Percentiles rank a stretch among this genome's conserved stretches.
Evolutionary conservation across 2,329 filamentous ascomycete species (phyloP).

Genomic region (Exophiala oligosperma): DNA sequence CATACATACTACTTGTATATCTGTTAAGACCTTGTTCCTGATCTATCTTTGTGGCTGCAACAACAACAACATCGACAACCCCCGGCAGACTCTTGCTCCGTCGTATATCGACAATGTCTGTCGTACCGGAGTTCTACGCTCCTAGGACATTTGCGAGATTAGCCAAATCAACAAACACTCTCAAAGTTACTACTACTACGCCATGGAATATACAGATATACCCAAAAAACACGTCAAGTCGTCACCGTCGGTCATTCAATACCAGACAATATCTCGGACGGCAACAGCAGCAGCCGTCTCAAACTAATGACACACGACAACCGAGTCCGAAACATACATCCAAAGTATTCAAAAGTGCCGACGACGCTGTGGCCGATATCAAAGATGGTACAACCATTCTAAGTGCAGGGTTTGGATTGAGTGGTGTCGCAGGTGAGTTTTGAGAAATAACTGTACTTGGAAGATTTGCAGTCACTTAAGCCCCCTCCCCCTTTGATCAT

Average conservation of each 20-base stretch:
- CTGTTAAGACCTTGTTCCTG: too few species aligned
- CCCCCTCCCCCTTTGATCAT: too few species aligned
- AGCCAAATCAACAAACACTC: not conserved
- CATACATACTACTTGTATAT: too few species aligned
- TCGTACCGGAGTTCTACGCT: not conserved
- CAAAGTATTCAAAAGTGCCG: conserved; percentile 50
- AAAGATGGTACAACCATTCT: conserved; percentile 69
- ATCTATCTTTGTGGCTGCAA: not conserved
- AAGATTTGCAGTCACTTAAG: too few species aligned
- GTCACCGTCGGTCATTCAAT: not conserved
- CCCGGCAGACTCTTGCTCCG: not conserved
- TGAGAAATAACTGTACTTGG: too few species aligned
- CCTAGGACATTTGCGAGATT: not conserved
- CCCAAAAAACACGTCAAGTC: not conserved
- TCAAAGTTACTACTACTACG: not conserved
- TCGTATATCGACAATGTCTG: not conserved
- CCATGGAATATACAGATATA: not conserved
- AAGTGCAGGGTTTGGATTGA: conserved; percentile 80
- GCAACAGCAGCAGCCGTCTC: not conserved
- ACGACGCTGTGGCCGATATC: conserved; percentile 69
- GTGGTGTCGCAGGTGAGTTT: conserved; percentile 65
- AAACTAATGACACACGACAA: not conserved
- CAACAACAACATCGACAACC: not conserved
- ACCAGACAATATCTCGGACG: not conserved
- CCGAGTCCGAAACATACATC: conserved; percentile 30